phyloP scores from a whole-genome alignment of 768 basidiomycete genomes.

The Naganishia antarctica region DNA sequence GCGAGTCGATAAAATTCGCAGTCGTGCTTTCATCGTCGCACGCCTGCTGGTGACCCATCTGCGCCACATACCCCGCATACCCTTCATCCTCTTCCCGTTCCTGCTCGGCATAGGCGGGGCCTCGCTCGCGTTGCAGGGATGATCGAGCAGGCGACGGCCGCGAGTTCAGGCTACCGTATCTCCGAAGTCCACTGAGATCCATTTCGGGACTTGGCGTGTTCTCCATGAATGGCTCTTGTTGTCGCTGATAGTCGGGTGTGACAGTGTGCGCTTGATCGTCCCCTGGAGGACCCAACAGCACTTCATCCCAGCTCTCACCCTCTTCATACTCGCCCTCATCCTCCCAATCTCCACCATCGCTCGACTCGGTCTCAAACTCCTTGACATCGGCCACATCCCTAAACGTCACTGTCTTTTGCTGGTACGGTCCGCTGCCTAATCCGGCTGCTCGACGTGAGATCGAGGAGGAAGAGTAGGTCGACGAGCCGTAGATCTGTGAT shows the following conservation, averaged over 20 bases:
- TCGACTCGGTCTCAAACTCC: conserved; percentile 43
- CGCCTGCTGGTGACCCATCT: neutral
- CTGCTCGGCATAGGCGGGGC: conserved; percentile 11
- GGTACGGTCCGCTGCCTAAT: conserved; percentile 3
- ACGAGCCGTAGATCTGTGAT: conserved; percentile 29
- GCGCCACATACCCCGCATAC: conserved; percentile 8
- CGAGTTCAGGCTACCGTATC: conserved; percentile 12
- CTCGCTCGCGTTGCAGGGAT: neutral
- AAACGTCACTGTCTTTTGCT: conserved; percentile 45
- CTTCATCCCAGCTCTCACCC: conserved; percentile 32
- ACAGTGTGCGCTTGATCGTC: neutral
- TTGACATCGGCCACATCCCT: conserved; percentile 46
- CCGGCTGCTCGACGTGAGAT: conserved; percentile 6
- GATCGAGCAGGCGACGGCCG: conserved; percentile 2
- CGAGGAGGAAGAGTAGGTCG: conserved; percentile 43
- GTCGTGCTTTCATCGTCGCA: conserved; percentile 23
- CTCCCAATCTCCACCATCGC: conserved; percentile 39
- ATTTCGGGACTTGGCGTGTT: conserved; percentile 17
- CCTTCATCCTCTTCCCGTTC: conserved; percentile 23
- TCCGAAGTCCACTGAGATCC: conserved; percentile 9
- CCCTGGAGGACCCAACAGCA: conserved; percentile 27
- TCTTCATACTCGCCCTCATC: conserved; percentile 34
- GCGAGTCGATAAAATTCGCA: conserved; percentile 38
- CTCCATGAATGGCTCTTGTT: conserved; percentile 8
- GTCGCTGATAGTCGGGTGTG: neutral